Evolutionary conservation across 2,329 filamentous ascomycete species (phyloP), one percentile per base, ranked within the genome.

Genomic region (Epichloe uncinata): DNA sequence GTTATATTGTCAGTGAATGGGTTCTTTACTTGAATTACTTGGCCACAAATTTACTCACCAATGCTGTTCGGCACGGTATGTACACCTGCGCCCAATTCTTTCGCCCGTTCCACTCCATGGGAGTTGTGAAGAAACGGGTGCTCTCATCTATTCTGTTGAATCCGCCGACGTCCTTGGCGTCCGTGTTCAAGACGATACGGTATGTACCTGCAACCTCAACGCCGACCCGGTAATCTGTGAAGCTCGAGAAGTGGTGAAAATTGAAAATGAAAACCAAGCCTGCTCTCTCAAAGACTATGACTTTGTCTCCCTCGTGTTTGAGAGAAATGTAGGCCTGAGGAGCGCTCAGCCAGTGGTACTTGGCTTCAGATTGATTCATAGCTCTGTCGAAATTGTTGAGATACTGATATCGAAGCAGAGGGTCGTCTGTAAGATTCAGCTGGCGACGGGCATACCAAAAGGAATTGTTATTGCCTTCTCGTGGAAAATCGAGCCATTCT

Each of bases 401-500:
- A 69, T 86, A 94, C 57, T 81, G 78, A 72, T 97, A 98, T 12
- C 93, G 85, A 36, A 98, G 79, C 12, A 95, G 73, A 0, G 73
- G 57, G 64, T 98, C 93, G 48, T 96, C 88, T 0, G 88, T 83
- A 15, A 98, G 78, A 67, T 98, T 97, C 57, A 96, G 82, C 66
- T 96, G 91, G 52, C 93, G 85, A 20, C 93, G 81, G 3, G 90
- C 90, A 63, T 95, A 95, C 82, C 87, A 91, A 74, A 90, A 96
- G 43, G 86, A 93, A 69, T 95, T 95, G 61, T 82, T 72, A 69
- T 96, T 96, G 52, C 93, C 93, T 61, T 84, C 88, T 47, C 93
- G 86, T 4, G 93, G 93, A 68, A 98, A 98, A 66, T 98, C 93
- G 38, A 98, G 85, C 93, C 93, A 98, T 68, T 98, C 93, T 0